Evolutionary conservation across 208 protist genomes (phyloP), one percentile per base, ranked within the genome.

Genomic region (Tetramitus jugosus): DNA sequence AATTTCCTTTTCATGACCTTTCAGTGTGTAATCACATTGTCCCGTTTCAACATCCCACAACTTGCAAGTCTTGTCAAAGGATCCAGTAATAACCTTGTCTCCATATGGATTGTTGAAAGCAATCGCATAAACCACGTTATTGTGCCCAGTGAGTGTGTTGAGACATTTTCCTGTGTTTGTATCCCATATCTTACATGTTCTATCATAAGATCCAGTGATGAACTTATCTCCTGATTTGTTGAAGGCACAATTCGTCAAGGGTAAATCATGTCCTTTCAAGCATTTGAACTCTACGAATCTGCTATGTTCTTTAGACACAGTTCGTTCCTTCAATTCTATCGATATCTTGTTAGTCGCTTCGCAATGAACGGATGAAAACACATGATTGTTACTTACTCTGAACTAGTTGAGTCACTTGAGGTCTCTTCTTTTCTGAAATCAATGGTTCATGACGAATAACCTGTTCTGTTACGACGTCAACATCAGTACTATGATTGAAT

Each of bases 171-270:
- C 94, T 26, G 89, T 94, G 17, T 87, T 60, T 1, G 93, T 96
- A 61, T 97, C 92, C 93, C 93, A 97, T 60, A 97, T 90, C 68
- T 96, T 95, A 83, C 91, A 96, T 1, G 93, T 97, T 65, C 93
- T 89, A 80, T 98, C 94, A 85, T 97, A 97, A 43, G 85, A 91
- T 4, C 93, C 93, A 0, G 94, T 97, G 69, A 97, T 92, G 52
- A 98, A 97, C 76, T 89, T 90, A 29, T 92, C 87, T 29, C 94
- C 94, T 31, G 83, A 86, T 80, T 97, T 96, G 89, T 98, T 97
- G 86, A 98, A 96, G 42, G 92, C 94, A 80, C 94, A 96, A 87
- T 97, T 98, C 31, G 95, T 98, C 60, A 98, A 84, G 14, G 95
- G 95, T 29, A 98, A 86, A 85, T 96, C 92, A 86, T 98, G 95